Conservation (phyloP, 371 early-diverging fungal genomes). For the Actinomortierella ambigua region DNA sequence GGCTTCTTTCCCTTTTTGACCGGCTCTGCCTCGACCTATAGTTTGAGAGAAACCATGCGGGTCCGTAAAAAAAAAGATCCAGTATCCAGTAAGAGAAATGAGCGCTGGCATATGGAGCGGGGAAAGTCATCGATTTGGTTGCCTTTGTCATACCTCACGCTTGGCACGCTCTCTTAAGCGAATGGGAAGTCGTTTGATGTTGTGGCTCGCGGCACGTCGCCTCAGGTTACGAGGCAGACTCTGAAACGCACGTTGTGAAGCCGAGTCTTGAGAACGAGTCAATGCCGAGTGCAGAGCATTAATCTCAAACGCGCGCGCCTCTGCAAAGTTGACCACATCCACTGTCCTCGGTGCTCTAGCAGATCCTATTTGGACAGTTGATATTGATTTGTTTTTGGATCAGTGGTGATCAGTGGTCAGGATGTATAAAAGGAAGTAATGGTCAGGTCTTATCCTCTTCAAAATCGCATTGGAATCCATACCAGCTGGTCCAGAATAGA, state of each 20-base stretch:
- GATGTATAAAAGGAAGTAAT: background rate
- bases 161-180: conserved; percentile 75
- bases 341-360: conserved; percentile 27
- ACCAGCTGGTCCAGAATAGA: background rate
- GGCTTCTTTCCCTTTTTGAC: conserved; percentile 46
- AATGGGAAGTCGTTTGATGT: conserved; percentile 83
- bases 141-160: conserved; percentile 61
- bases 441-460: no score
- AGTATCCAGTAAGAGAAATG: background rate
- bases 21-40: conserved; percentile 34
- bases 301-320: conserved; percentile 82
- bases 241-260: conserved; percentile 76
- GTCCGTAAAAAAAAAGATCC: background rate
- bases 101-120: background rate
- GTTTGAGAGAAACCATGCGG: no score
- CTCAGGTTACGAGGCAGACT: conserved; percentile 88
- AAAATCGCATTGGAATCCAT: background rate
- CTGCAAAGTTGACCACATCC: conserved; percentile 47
- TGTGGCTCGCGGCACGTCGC: conserved; percentile 91
- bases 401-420: background rate
- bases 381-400: background rate
- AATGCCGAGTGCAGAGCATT: conserved; percentile 76
- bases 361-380: conserved; percentile 7
- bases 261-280: conserved; percentile 28
- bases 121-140: background rate